Evolutionary conservation across 164 flowering plant species (phyloP).

Genomic region (Piper longum): DNA sequence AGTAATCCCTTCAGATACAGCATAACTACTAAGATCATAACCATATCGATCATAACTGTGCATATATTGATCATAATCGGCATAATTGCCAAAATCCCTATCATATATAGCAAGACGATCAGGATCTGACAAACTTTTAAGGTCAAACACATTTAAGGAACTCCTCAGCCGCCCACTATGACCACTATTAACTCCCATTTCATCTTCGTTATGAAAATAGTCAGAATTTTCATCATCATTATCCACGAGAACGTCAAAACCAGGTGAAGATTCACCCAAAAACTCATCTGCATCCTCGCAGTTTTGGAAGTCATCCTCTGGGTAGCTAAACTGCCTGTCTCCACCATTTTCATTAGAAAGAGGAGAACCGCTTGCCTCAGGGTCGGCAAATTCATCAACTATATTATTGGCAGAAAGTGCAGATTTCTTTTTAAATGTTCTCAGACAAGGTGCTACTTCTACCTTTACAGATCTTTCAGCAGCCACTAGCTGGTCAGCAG

Average conservation of each 20-base stretch:
- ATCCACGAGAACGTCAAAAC: constrained; percentile 95
- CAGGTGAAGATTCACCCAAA: constrained; percentile 77
- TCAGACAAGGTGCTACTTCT: not conserved
- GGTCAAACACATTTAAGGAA: constrained; percentile 25
- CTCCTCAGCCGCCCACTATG: constrained; percentile 25
- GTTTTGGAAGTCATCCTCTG: constrained; percentile 37
- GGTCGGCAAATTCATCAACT: constrained; percentile 19
- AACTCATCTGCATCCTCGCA: constrained; percentile 59
- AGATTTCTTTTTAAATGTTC: constrained; percentile 6
- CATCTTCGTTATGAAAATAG: constrained; percentile 51
- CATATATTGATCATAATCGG: constrained; percentile 36
- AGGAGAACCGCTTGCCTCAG: constrained; percentile 14
- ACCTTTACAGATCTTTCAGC: not conserved
- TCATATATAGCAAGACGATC: constrained; percentile 24
- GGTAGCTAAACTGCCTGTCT: constrained; percentile 20
- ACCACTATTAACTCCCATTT: constrained; percentile 27
- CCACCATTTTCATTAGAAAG: constrained; percentile 21
- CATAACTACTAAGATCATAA: constrained; percentile 28
- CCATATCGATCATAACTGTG: constrained; percentile 32
- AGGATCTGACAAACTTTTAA: constrained; percentile 15
- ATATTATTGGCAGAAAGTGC: constrained; percentile 4
- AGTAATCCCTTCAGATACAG: constrained; percentile 23
- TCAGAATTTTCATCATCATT: constrained; percentile 50
- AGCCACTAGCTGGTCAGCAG: not conserved
- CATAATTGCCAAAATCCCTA: constrained; percentile 28